Evolutionary conservation across 306 rosid species (phyloP).

Genomic region (Inga leiocalycina): DNA sequence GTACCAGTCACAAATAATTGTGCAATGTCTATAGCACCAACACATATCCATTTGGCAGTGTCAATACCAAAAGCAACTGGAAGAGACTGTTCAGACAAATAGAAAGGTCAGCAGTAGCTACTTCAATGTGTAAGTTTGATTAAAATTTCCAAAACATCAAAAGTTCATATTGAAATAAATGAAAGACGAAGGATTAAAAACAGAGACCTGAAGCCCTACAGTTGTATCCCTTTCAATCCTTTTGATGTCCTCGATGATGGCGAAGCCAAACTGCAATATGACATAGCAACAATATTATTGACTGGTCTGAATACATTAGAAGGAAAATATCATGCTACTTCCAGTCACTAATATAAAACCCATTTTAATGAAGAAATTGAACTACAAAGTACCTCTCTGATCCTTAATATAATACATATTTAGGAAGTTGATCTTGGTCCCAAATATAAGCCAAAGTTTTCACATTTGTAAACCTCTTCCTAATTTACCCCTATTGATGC

Average conservation of each 20-base stretch:
- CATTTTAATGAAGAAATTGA: too few relatives aligned
- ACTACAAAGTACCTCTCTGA: too few relatives aligned
- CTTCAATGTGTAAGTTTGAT: neutral
- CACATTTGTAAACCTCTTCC: too few relatives aligned
- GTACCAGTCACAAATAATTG: neutral
- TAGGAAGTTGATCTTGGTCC: too few relatives aligned
- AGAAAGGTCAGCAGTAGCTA: neutral
- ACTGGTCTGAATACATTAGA: neutral
- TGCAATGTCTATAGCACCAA: neutral
- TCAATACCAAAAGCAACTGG: constrained; percentile 1
- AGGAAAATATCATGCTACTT: neutral
- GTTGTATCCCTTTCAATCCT: constrained; percentile 52
- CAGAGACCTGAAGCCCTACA: constrained; percentile 83
- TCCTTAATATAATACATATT: too few relatives aligned
- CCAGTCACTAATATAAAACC: too few relatives aligned
- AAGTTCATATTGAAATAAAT: neutral
- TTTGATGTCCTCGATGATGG: constrained; percentile 82
- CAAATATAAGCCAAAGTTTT: too few relatives aligned
- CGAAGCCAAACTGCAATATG: constrained; percentile 79
- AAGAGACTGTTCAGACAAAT: neutral
- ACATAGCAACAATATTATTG: constrained; percentile 15
- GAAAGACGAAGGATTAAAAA: constrained; percentile 2
- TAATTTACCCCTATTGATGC: too few relatives aligned
- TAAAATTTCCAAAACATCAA: neutral
- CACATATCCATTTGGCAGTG: neutral